Percentiles rank a stretch among this genome's conserved stretches.
Conservation (phyloP, 768 basidiomycete species). For the Brasilioporus rufonigricans region DNA sequence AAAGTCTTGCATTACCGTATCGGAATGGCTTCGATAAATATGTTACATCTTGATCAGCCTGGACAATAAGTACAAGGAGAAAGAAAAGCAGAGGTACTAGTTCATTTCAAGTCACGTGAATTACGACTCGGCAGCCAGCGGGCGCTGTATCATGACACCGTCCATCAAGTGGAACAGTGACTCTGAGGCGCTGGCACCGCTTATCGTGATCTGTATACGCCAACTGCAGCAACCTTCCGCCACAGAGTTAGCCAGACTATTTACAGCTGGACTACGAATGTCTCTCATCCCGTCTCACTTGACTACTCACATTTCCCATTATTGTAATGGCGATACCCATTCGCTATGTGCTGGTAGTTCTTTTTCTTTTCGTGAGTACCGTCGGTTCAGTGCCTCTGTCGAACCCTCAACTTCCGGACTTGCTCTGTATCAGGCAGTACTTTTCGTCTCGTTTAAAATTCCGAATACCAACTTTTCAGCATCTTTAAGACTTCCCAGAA, state of each 20-base stretch:
- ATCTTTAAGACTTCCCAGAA: not conserved
- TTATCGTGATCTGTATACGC: not conserved
- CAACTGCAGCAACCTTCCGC: slow-evolving; percentile 6
- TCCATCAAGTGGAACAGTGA: not conserved
- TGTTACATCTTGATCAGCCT: too few species aligned
- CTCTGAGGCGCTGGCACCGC: not conserved
- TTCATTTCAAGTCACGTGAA: too few species aligned
- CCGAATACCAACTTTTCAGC: not conserved
- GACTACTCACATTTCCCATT: not conserved
- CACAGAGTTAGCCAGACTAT: slow-evolving; percentile 1
- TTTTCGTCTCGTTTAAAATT: slow-evolving; percentile 13
- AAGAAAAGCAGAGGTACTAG: too few species aligned
- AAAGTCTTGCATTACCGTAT: not conserved
- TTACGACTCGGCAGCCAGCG: too few species aligned
- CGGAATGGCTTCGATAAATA: not conserved
- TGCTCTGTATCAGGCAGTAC: slow-evolving; percentile 5
- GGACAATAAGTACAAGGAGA: too few species aligned
- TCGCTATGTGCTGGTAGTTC: slow-evolving; percentile 19
- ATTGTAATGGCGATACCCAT: slow-evolving; percentile 17
- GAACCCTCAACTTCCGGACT: not conserved
- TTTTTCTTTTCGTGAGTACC: slow-evolving; percentile 21
- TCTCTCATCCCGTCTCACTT: not conserved
- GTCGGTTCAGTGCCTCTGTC: too few species aligned
- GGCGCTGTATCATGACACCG: not conserved
- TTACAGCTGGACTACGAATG: slow-evolving; percentile 6